These are phyloP conservation scores for Heliamphora exappendiculata DNA, from an alignment of 148 eudicot species.

Conservation along the genomic window DNA sequence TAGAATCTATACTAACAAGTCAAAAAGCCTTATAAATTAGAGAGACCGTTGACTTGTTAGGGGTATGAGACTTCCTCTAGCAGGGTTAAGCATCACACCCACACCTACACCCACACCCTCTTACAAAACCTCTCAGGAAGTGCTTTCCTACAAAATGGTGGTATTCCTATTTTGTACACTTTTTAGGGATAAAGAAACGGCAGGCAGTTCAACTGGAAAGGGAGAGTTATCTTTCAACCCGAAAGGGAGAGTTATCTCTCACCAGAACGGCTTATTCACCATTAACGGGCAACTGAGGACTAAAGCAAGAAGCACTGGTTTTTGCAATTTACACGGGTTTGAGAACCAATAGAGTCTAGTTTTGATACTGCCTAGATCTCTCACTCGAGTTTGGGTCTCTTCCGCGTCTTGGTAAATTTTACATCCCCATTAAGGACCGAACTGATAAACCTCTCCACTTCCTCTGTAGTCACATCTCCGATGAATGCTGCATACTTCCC, in stretches of 20 bases:
- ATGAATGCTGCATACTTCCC: slow-evolving; percentile 52
- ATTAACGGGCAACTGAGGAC: neutral
- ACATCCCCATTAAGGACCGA: slow-evolving; percentile 84
- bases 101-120: neutral
- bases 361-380: neutral
- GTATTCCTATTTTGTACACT: neutral
- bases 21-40: neutral
- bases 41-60: neutral
- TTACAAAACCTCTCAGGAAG: neutral
- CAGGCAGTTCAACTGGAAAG: neutral
- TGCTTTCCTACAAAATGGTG: neutral
- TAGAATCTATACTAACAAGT: neutral
- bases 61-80: neutral
- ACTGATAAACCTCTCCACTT: slow-evolving; percentile 60
- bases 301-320: neutral
- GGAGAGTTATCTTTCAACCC: neutral
- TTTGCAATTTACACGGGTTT: neutral
- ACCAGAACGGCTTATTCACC: neutral
- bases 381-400: slow-evolving; percentile 50
- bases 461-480: slow-evolving; percentile 48
- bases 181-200: neutral
- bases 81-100: neutral
- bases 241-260: neutral
- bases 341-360: neutral
- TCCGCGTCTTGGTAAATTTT: slow-evolving; percentile 53